Evolutionary conservation across 177 flowering plant species (phyloP).

Genomic region (Vitis hybrid): DNA sequence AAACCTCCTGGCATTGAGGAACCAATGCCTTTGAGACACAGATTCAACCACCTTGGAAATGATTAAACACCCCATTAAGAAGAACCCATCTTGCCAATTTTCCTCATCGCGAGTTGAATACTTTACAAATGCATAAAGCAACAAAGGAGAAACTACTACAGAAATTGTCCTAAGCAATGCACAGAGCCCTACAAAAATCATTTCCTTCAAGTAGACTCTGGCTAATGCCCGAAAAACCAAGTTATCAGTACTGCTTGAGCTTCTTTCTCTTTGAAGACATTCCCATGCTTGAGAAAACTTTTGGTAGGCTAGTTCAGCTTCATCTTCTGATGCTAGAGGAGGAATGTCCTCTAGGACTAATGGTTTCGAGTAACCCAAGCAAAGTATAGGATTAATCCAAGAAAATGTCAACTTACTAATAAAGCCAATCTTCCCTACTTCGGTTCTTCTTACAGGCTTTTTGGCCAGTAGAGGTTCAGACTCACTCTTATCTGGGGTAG

Average conservation of each 20-base stretch:
- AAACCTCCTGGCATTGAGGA: slow-evolving; percentile 52
- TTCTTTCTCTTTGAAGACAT: slow-evolving; percentile 22
- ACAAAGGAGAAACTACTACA: slow-evolving; percentile 53
- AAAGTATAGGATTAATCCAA: slow-evolving; percentile 72
- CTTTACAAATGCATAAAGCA: slow-evolving; percentile 62
- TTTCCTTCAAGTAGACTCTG: slow-evolving; percentile 56
- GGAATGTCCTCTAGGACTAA: slow-evolving; percentile 71
- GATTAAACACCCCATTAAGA: slow-evolving; percentile 53
- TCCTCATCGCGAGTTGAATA: slow-evolving; percentile 37
- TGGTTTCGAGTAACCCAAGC: slow-evolving; percentile 57
- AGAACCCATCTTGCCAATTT: slow-evolving; percentile 33
- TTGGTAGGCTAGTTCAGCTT: slow-evolving; percentile 52
- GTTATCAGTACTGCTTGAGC: slow-evolving; percentile 19
- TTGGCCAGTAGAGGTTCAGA: slow-evolving; percentile 46
- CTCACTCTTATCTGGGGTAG: slow-evolving; percentile 16
- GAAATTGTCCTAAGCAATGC: slow-evolving; percentile 55
- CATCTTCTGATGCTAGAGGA: slow-evolving; percentile 53
- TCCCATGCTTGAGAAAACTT: slow-evolving; percentile 48
- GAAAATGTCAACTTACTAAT: slow-evolving; percentile 59
- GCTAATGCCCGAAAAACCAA: slow-evolving; percentile 43
- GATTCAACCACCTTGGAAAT: slow-evolving; percentile 63
- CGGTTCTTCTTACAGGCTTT: slow-evolving; percentile 14
- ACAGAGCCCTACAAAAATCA: slow-evolving; percentile 44
- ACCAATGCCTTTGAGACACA: slow-evolving; percentile 68
- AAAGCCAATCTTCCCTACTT: slow-evolving; percentile 28